phyloP scores from a whole-genome alignment of 2,329 filamentous ascomycete genomes.

The Chaetomiaceae sp. region DNA sequence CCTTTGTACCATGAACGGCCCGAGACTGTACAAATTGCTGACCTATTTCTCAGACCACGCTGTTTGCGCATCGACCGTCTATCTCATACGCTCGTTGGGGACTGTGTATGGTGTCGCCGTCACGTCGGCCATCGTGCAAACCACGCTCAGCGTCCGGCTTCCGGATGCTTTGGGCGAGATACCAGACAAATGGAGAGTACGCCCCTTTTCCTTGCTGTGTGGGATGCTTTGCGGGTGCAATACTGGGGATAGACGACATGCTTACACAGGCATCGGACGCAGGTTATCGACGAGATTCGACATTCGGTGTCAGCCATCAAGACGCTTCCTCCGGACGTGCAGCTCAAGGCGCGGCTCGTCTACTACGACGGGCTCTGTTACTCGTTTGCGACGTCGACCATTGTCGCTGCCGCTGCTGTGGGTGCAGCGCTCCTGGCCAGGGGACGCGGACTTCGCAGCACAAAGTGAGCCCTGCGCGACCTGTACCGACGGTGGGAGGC shows the following conservation, averaged over 20 bases:
- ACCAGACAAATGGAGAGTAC: conserved; percentile 55
- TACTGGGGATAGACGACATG: not conserved
- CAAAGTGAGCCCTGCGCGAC: conserved; percentile 18
- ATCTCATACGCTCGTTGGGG: conserved; percentile 59
- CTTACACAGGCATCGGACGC: conserved; percentile 13
- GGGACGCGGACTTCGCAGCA: conserved; percentile 32
- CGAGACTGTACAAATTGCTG: conserved; percentile 3
- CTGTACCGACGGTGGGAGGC: no score
- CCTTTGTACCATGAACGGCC: not conserved
- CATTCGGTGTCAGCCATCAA: conserved; percentile 56
- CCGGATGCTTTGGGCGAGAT: conserved; percentile 50
- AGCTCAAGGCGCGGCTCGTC: conserved; percentile 52
- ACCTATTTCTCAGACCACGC: conserved; percentile 49
- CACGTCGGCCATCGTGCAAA: conserved; percentile 60
- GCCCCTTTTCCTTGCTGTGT: conserved; percentile 23
- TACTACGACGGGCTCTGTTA: conserved; percentile 57
- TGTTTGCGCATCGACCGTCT: conserved; percentile 58
- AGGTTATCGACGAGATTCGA: conserved; percentile 59
- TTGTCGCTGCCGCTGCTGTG: conserved; percentile 46
- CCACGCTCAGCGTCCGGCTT: conserved; percentile 52
- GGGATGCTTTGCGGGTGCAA: not conserved
- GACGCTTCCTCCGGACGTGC: conserved; percentile 52
- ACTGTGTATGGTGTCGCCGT: conserved; percentile 62
- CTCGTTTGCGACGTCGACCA: conserved; percentile 53
- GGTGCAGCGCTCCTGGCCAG: conserved; percentile 44